phyloP scores from a whole-genome alignment of 805 yeast species.

The Candida nemodendra region DNA sequence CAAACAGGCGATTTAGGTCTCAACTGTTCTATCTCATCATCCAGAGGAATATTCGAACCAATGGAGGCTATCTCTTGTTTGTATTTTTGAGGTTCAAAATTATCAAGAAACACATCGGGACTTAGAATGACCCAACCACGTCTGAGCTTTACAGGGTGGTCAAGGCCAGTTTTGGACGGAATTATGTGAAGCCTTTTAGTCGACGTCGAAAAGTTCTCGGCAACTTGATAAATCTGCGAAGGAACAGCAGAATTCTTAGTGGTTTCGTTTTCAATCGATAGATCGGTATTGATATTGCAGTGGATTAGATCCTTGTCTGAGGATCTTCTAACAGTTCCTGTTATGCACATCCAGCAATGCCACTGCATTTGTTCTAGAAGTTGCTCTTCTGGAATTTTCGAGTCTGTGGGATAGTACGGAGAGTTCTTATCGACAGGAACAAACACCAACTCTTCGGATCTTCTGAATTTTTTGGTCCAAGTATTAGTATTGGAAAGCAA shows the following conservation, averaged over 20 bases:
- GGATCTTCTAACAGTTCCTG: constrained; percentile 88
- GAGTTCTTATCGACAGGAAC: constrained; percentile 68
- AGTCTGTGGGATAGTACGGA: constrained; percentile 61
- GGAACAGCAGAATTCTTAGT: constrained; percentile 58
- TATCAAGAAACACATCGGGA: constrained; percentile 77
- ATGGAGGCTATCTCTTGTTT: constrained; percentile 40
- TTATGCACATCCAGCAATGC: constrained; percentile 98
- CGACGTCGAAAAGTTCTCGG: constrained; percentile 86
- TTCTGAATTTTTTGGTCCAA: constrained; percentile 66
- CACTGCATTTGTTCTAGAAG: constrained; percentile 75
- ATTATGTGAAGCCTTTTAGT: constrained; percentile 81
- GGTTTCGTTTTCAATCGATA: constrained; percentile 59
- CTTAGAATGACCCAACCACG: constrained; percentile 91
- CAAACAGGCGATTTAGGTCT: constrained; percentile 78
- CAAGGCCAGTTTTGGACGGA: constrained; percentile 67
- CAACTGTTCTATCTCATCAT: constrained; percentile 70
- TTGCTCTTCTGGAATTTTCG: constrained; percentile 41
- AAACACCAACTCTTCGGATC: constrained; percentile 87
- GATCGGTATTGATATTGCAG: constrained; percentile 89
- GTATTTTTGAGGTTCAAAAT: constrained; percentile 54
- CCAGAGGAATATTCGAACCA: constrained; percentile 62
- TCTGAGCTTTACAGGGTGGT: constrained; percentile 62
- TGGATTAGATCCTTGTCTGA: constrained; percentile 82
- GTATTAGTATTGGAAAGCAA: constrained; percentile 37
- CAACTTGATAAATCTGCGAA: constrained; percentile 69